Evolutionary conservation across 2,329 filamentous ascomycete species (phyloP), one percentile per base, ranked within the genome.

Genomic region (Paraphoma sp.): DNA sequence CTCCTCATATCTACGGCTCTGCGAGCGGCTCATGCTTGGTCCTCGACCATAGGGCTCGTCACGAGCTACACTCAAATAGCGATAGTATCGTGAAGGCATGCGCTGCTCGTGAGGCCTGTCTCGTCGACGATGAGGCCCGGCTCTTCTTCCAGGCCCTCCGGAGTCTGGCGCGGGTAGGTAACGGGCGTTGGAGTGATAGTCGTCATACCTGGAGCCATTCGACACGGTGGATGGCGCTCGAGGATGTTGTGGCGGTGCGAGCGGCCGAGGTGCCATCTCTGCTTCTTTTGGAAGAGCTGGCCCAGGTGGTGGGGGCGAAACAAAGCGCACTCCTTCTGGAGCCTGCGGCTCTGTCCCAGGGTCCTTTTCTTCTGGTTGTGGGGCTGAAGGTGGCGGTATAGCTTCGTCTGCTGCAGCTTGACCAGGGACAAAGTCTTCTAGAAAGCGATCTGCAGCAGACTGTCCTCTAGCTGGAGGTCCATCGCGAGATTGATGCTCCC

Each of bases 1-100:
- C 48, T 76, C 69, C 45, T 75, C 74, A 43, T 76, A 76, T 62
- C 74, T 59, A 44, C 67, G 68, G 41, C 71, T 71, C 53, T 76
- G 73, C 11, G 73, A 70, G 17, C 74, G 71, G 17, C 67, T 70
- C 56, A 75, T 73, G 56, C 70, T 75, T 6, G 73, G 62, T 7
- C 68, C 72, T 29, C 74, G 71, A 45, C 66, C 64, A 45, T 72
- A 74, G 47, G 70, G 69, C n/a, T 76, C 74, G 5, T 75, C 72
- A 31, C 71, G 70, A 16, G 65, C 64, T 33, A 73, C 64, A 23
- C 70, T 73, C 70, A 74, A 71, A 51, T 75, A 75, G 45, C 73
- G 69, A 49, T 72, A 71, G 57, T 74, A 76, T 14, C 73, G 67
- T 14, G 73, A 71, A 1, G 73, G 72, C 50, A 72, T 65, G 14